Evolutionary conservation across 2,329 filamentous ascomycete species (phyloP).

Genomic region (Colletotrichum sp.): DNA sequence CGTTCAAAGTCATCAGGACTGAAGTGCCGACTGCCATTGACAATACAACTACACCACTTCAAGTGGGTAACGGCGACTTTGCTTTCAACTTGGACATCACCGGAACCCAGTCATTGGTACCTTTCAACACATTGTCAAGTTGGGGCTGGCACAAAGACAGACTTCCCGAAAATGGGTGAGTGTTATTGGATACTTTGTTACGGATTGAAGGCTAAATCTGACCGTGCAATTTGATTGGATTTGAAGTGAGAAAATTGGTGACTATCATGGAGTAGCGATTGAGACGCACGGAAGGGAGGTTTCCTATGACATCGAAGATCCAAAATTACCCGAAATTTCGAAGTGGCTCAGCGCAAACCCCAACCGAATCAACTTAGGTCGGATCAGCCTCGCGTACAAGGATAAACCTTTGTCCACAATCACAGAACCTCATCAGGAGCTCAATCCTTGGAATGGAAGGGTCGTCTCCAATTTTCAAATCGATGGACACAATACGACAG

Average conservation of each 20-base stretch:
- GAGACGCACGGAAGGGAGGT: constrained; percentile 39
- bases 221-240: not conserved
- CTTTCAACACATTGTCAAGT: constrained; percentile 48
- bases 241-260: not conserved
- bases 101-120: constrained; percentile 47
- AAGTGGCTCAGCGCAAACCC: constrained; percentile 58
- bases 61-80: constrained; percentile 55
- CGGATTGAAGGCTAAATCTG: not conserved
- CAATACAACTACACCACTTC: constrained; percentile 31
- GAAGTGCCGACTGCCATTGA: not conserved
- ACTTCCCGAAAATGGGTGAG: constrained; percentile 37
- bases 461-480: constrained; percentile 42
- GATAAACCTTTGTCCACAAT: constrained; percentile 34
- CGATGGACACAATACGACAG: constrained; percentile 32
- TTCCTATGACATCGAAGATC: constrained; percentile 40
- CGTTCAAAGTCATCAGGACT: not conserved
- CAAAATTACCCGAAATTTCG: constrained; percentile 32
- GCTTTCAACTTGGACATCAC: constrained; percentile 52
- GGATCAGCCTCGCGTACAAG: constrained; percentile 43
- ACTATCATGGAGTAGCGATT: constrained; percentile 27
- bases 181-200: not conserved
- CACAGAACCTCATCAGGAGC: constrained; percentile 34
- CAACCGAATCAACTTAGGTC: constrained; percentile 47
- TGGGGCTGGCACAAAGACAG: constrained; percentile 57
- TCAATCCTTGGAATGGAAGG: constrained; percentile 40